Evolutionary conservation across 768 basidiomycete species (phyloP).

Genomic region (Auricularia auricula-judae): DNA sequence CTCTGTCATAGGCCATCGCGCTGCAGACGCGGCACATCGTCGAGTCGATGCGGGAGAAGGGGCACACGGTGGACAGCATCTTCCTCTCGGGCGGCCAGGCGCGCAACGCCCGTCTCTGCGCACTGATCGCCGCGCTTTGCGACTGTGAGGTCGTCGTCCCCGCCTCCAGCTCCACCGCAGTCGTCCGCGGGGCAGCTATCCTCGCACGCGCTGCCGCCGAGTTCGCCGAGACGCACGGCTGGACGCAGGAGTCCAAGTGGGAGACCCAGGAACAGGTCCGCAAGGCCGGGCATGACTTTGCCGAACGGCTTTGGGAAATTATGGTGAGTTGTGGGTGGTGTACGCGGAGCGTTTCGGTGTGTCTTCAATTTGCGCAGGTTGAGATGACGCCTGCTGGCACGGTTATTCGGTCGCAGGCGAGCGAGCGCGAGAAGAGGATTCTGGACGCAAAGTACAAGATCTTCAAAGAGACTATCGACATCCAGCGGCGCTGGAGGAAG

Average conservation of each 20-base stretch:
- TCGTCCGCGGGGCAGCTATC: constrained; percentile 91
- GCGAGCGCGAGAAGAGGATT: constrained; percentile 54
- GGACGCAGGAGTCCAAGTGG: constrained; percentile 23
- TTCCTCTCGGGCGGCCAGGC: constrained; percentile 89
- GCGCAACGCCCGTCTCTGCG: constrained; percentile 81
- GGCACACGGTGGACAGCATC: constrained; percentile 72
- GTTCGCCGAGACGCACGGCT: constrained; percentile 22
- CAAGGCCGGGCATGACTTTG: constrained; percentile 34
- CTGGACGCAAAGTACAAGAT: constrained; percentile 90
- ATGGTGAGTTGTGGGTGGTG: constrained; percentile 47
- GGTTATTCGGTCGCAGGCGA: constrained; percentile 53
- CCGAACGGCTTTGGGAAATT: constrained; percentile 73
- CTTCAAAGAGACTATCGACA: constrained; percentile 78
- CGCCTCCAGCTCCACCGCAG: constrained; percentile 61
- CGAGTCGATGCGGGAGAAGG: constrained; percentile 77
- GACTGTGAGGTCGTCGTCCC: constrained; percentile 76
- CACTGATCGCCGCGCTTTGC: constrained; percentile 80
- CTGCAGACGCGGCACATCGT: constrained; percentile 92
- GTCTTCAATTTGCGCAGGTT: constrained; percentile 31
- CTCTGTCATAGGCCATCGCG: constrained; percentile 53
- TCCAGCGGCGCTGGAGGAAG: constrained; percentile 78
- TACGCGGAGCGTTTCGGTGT: no score
- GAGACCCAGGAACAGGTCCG: constrained; percentile 23
- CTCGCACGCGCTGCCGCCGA: constrained; percentile 79
- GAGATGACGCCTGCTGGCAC: constrained; percentile 87